phyloP scores from a whole-genome alignment of 768 basidiomycete genomes.

The Brasilioporus rufonigricans region DNA sequence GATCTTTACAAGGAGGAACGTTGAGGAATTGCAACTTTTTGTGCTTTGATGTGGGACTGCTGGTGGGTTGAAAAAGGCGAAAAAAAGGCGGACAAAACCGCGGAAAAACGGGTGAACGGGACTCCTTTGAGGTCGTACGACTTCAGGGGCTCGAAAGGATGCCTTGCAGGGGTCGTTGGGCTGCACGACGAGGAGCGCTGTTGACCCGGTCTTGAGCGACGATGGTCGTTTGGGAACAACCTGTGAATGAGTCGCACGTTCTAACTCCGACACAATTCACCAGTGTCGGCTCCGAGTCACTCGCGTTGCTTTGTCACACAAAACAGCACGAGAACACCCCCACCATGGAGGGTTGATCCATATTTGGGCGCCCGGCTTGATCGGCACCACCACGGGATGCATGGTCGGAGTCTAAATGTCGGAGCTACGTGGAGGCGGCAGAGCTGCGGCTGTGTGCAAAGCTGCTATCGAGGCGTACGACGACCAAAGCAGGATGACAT shows the following conservation, averaged over 20 bases:
- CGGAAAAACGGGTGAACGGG: conserved; percentile 10
- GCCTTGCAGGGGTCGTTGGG: conserved; percentile 5
- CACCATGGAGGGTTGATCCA: background rate
- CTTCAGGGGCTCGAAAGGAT: background rate
- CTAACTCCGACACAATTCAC: conserved; percentile 34
- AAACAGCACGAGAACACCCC: background rate
- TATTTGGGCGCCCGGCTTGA: background rate
- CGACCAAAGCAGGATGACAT: conserved; percentile 45
- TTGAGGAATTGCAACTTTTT: conserved; percentile 24
- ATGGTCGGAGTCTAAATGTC: conserved; percentile 24
- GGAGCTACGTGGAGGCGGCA: conserved; percentile 13
- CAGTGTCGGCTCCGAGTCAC: conserved; percentile 22
- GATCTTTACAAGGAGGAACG: background rate
- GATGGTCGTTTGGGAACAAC: conserved; percentile 35
- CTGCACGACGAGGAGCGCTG: conserved; percentile 14
- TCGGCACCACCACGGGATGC: background rate
- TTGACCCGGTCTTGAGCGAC: conserved; percentile 22
- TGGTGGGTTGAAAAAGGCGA: conserved; percentile 2
- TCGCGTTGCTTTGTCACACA: conserved; percentile 11
- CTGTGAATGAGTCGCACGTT: conserved; percentile 32
- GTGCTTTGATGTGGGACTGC: conserved; percentile 2
- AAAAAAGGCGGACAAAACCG: conserved; percentile 17
- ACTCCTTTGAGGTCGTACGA: background rate
- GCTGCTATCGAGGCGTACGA: conserved; percentile 9
- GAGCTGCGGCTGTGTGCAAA: conserved; percentile 18